Conservation (phyloP, 2,329 filamentous ascomycete genomes). For the Byssochlamys sp. region DNA sequence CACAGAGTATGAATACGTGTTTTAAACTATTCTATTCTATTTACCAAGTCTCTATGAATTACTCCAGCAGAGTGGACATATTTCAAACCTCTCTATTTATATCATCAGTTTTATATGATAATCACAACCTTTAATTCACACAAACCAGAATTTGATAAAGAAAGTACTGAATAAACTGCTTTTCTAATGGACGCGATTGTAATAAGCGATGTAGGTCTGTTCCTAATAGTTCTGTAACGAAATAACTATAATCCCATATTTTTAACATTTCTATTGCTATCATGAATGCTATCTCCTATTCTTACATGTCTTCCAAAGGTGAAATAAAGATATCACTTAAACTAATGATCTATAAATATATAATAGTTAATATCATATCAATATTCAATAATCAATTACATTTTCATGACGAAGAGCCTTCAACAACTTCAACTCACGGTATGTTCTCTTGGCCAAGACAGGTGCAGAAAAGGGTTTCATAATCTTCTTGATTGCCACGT, state of each 20-base stretch:
- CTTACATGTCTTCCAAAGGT: constrained; percentile 93
- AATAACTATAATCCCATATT: constrained; percentile 57
- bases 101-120: neutral
- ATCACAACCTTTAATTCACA: constrained; percentile 9
- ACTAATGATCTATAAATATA: constrained; percentile 88
- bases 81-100: constrained; percentile 76
- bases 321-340: constrained; percentile 99
- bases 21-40: no score
- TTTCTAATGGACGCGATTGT: constrained; percentile 90
- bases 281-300: constrained; percentile 4
- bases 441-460: constrained; percentile 92
- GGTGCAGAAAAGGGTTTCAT: constrained; percentile 99
- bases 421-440: constrained; percentile 90
- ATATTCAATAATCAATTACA: constrained; percentile 43
- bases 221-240: constrained; percentile 92
- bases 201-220: constrained; percentile 92
- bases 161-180: constrained; percentile 99
- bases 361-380: constrained; percentile 11
- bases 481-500: constrained; percentile 98
- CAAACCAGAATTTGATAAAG: constrained; percentile 95
- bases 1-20: no score
- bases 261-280: constrained; percentile 1
- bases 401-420: constrained; percentile 96
- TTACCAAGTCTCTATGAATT: constrained; percentile 88
- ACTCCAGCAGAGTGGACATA: constrained; percentile 98